Evolutionary conservation across 352 stramenopile species (phyloP).

Genomic region (Pythium rhizo-oryzae): DNA sequence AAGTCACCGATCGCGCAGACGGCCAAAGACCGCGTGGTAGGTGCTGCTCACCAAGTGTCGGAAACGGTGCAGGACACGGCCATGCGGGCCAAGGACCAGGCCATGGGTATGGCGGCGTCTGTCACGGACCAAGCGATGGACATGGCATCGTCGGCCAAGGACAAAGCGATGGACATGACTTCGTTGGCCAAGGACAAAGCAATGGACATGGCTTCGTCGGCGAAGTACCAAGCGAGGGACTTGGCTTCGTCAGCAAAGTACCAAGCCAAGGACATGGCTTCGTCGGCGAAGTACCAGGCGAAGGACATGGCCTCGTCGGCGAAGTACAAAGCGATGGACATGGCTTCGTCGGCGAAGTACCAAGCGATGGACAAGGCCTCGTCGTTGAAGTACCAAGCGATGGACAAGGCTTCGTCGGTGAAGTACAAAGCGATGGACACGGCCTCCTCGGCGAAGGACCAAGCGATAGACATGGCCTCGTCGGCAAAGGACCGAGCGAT

Average conservation of each 20-base stretch:
- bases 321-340: constrained; percentile 27
- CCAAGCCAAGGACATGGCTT: constrained; percentile 31
- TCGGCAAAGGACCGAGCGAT: constrained; percentile 34
- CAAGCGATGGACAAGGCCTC: constrained; percentile 22
- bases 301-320: constrained; percentile 30
- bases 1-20: constrained; percentile 45
- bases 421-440: constrained; percentile 29
- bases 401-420: constrained; percentile 24
- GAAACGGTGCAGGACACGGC: constrained; percentile 31
- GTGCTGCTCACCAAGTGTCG: constrained; percentile 22
- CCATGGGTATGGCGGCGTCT: constrained; percentile 23
- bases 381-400: constrained; percentile 25
- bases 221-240: constrained; percentile 22
- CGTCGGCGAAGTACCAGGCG: constrained; percentile 24
- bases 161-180: constrained; percentile 23
- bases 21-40: constrained; percentile 36
- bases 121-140: constrained; percentile 33
- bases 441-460: constrained; percentile 30
- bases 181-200: constrained; percentile 36
- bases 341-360: constrained; percentile 33
- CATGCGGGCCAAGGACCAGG: constrained; percentile 26
- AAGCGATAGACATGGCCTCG: constrained; percentile 14
- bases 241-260: constrained; percentile 34
- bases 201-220: constrained; percentile 11
- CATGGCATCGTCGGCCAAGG: constrained; percentile 31